Evolutionary conservation across 2,329 filamentous ascomycete genomes (phyloP), one percentile per base, ranked within the genome.

Genomic region (Aspergillus vadensis): DNA sequence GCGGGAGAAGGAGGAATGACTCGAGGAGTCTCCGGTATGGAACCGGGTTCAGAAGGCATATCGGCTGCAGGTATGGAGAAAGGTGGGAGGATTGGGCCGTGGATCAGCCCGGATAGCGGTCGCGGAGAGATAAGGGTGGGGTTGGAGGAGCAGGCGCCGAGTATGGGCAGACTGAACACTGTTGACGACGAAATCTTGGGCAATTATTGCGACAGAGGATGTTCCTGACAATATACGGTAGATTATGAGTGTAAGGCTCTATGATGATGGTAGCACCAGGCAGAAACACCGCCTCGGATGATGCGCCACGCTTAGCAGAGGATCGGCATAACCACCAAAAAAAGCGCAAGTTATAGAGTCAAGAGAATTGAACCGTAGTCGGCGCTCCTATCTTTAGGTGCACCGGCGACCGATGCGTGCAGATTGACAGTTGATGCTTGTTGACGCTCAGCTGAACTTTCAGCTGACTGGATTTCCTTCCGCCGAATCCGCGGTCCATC

Each of bases 1-100:
- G 90, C 89, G 43, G 93, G 92, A 58, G 92, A 95, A 43, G 93
- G 92, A 12, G 92, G 96, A 68, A 95, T 96, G 68, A 97, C 91
- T 72, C 92, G 89, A 70, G 92, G 92, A 59, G 90, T 95, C 59
- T 85, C 85, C 59, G 93, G 92, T 60, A 95, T 81, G 67, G 82
- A 80, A 65, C 85, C 80, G 69, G 80, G 79, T 51, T 74, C 72
- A 21, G 80, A 78, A 47, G 72, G 62, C 74, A 84, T 84, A 48
- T 76, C 68, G 67, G 65, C 58, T 54, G 66, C 30, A 67, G 61
- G 66, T 27, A 72, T 67, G 60, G 75, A 71, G 69, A 80, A 80
- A 62, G 81, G 73, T 58, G 85, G 82, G 80, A 88, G 86, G 54
- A 65, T 61, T 59, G 72, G 62, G 57, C 63, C 52, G 55, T 60